A percentile compares a stretch with the other conserved stretches of the same genome.
Conservation (phyloP, 345 rosid species). For the Cochlearia excelsa region DNA sequence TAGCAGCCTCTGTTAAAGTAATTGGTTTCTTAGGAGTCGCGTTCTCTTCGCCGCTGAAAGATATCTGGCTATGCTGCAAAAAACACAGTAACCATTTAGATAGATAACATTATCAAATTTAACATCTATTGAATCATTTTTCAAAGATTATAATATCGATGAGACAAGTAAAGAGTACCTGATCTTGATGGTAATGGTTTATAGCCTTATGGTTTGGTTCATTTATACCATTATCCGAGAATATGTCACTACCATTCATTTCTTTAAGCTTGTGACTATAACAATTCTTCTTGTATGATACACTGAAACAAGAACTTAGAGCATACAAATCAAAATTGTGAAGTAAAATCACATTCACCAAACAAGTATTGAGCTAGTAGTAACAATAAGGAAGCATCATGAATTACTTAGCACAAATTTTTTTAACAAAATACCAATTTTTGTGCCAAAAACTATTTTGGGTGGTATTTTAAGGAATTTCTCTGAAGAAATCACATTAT, state of each 20-base stretch:
- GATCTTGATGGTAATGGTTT: slow-evolving; percentile 60
- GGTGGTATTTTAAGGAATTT: no score
- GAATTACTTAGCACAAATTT: no score
- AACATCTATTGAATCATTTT: slow-evolving; percentile 3
- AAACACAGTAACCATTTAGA: not conserved
- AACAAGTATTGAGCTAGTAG: no score
- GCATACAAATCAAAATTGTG: not conserved
- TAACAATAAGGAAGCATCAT: no score
- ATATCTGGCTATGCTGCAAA: slow-evolving; percentile 74
- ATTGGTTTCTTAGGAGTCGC: slow-evolving; percentile 63
- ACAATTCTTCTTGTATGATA: slow-evolving; percentile 58
- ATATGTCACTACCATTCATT: slow-evolving; percentile 69
- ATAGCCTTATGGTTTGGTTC: slow-evolving; percentile 42
- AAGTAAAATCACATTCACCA: not conserved
- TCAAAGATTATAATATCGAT: not conserved
- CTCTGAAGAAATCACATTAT: no score
- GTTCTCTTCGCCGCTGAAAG: slow-evolving; percentile 57
- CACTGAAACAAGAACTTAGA: not conserved
- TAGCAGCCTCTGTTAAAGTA: slow-evolving; percentile 57
- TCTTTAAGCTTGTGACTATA: slow-evolving; percentile 70
- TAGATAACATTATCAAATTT: not conserved
- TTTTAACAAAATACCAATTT: no score
- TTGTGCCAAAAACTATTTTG: no score
- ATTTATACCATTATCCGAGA: slow-evolving; percentile 45
- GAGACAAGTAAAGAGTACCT: slow-evolving; percentile 13